Conservation (phyloP, 2,329 filamentous ascomycete genomes). For the Fusarium xylarioides region DNA sequence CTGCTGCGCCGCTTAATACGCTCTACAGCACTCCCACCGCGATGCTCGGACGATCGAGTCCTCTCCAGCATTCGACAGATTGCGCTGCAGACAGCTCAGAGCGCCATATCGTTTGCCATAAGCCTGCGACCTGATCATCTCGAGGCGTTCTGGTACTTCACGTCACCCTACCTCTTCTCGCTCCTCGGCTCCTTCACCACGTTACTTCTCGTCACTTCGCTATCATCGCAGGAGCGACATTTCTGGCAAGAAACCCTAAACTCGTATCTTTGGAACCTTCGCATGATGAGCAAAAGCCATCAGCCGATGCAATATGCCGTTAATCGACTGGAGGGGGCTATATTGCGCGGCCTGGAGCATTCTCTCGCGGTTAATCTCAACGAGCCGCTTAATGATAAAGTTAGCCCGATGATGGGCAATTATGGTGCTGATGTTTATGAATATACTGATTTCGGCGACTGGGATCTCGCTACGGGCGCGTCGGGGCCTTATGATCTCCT, state of each 20-base stretch:
- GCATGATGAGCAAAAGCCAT: slow-evolving; percentile 49
- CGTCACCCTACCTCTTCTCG: slow-evolving; percentile 51
- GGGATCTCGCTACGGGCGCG: slow-evolving; percentile 43
- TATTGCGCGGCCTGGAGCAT: slow-evolving; percentile 50
- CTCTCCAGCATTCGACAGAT: slow-evolving; percentile 45
- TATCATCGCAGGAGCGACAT: slow-evolving; percentile 44
- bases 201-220: slow-evolving; percentile 48
- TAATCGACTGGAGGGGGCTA: slow-evolving; percentile 50
- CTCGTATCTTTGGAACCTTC: slow-evolving; percentile 48
- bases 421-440: slow-evolving; percentile 43
- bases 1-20: slow-evolving; percentile 56
- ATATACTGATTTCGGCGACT: slow-evolving; percentile 48
- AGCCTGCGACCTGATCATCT: slow-evolving; percentile 49
- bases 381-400: slow-evolving; percentile 44
- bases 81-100: slow-evolving; percentile 45
- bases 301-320: slow-evolving; percentile 51
- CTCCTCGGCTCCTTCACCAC: slow-evolving; percentile 52
- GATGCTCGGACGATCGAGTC: slow-evolving; percentile 42
- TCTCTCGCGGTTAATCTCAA: slow-evolving; percentile 48
- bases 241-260: slow-evolving; percentile 49
- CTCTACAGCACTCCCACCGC: slow-evolving; percentile 44
- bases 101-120: slow-evolving; percentile 48
- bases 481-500: slow-evolving; percentile 46
- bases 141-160: slow-evolving; percentile 53
- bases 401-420: slow-evolving; percentile 43